phyloP scores from a whole-genome alignment of 139 green algal genomes.

The Micractinium conductrix region DNA sequence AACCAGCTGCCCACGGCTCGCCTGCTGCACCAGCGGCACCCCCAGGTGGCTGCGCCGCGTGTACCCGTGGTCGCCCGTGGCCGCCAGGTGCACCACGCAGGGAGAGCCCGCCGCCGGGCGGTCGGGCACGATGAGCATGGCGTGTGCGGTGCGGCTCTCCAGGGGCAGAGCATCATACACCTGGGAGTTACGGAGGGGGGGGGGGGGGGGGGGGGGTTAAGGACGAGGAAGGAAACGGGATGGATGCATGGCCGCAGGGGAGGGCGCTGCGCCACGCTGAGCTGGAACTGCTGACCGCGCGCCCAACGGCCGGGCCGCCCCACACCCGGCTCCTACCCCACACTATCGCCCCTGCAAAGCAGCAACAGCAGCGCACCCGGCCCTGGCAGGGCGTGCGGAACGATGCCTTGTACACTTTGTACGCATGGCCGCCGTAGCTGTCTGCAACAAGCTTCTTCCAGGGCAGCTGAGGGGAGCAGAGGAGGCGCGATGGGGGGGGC shows the following conservation, averaged over 20 bases:
- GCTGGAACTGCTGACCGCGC: too few species aligned
- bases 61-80: slow-evolving; percentile 85
- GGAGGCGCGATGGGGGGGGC: too few species aligned
- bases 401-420: slow-evolving; percentile 62
- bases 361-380: slow-evolving; percentile 28
- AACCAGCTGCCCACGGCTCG: slow-evolving; percentile 4
- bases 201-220: neutral
- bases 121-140: slow-evolving; percentile 47
- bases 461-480: slow-evolving; percentile 27
- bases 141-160: slow-evolving; percentile 61
- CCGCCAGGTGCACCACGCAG: slow-evolving; percentile 84
- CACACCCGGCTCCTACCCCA: too few species aligned
- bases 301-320: too few species aligned
- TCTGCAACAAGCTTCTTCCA: slow-evolving; percentile 60
- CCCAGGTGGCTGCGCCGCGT: slow-evolving; percentile 63
- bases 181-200: neutral
- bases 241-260: too few species aligned
- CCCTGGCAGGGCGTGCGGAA: slow-evolving; percentile 69
- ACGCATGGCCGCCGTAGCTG: slow-evolving; percentile 41
- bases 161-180: slow-evolving; percentile 74
- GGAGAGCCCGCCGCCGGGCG: slow-evolving; percentile 16
- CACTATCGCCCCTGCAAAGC: too few species aligned
- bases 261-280: too few species aligned
- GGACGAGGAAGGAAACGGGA: too few species aligned
- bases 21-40: slow-evolving; percentile 69